Conservation (phyloP, 2,329 filamentous ascomycete genomes). For the Beauveria sp. region DNA sequence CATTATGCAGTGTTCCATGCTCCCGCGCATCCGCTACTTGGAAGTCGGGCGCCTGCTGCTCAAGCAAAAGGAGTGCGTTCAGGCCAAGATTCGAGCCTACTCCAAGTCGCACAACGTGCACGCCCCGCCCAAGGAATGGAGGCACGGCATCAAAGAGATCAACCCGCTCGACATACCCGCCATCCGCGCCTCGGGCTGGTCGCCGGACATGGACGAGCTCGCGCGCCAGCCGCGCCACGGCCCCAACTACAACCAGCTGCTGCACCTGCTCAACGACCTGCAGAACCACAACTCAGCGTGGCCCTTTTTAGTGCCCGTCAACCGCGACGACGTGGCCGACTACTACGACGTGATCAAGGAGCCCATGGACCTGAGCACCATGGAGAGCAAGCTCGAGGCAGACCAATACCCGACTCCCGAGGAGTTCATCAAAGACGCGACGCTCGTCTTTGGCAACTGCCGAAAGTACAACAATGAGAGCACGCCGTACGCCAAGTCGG, state of each 20-base stretch:
- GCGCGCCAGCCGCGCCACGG: constrained; percentile 91
- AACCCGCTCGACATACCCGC: constrained; percentile 81
- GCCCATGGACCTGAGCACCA: constrained; percentile 92
- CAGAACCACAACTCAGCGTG: constrained; percentile 90
- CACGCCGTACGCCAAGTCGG: constrained; percentile 90
- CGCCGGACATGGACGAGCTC: constrained; percentile 93
- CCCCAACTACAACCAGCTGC: constrained; percentile 89
- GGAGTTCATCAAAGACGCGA: constrained; percentile 84
- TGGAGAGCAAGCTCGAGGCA: constrained; percentile 92
- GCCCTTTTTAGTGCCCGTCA: constrained; percentile 92
- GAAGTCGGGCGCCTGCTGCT: constrained; percentile 88
- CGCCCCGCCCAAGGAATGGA: constrained; percentile 78
- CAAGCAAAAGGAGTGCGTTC: constrained; percentile 93
- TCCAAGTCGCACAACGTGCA: constrained; percentile 85
- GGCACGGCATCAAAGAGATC: constrained; percentile 63
- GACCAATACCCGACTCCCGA: constrained; percentile 88
- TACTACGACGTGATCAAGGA: constrained; percentile 98
- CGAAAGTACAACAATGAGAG: constrained; percentile 93
- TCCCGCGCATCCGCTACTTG: constrained; percentile 88
- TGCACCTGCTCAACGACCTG: constrained; percentile 88
- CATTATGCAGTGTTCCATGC: constrained; percentile 98
- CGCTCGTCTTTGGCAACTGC: constrained; percentile 89
- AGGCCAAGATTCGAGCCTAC: constrained; percentile 89
- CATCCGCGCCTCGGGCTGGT: constrained; percentile 91
- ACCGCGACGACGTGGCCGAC: constrained; percentile 92